Evolutionary conservation across 1,139 yeast genomes (phyloP), one percentile per base, ranked within the genome.

Genomic region (Yamadazyma dushanensis): DNA sequence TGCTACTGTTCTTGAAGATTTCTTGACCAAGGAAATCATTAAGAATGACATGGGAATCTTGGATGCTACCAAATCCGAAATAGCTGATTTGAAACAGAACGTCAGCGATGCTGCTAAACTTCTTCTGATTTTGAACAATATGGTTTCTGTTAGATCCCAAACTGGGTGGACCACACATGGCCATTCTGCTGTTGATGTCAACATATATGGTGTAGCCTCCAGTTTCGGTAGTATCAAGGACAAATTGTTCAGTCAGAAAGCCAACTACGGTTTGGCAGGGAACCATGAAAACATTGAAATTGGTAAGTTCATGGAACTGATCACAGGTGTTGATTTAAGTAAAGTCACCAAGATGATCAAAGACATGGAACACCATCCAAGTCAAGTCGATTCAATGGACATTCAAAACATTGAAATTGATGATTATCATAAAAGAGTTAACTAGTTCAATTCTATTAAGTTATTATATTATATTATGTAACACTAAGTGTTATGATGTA

Each of bases 81-180:
- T 83, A 16, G 43, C 58, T 2, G 44, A 39, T 16, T 49, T 73
- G 34, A 37, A 57, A 41, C 40, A 47, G 15, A 61, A 65, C 26
- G 49, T 82, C 38, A 74, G 56, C 16, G 45, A 48, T 35, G 43
- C 46, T 20, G 41, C 38, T n/a, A 43, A 46, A 14, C 48, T 65
- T 35, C 48, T 61, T 39, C 61, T 62, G 37, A 49, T 53, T 10
- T 56, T 69, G 44, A 80, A 82, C 50, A 66, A 78, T 38, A 72
- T 86, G 74, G 75, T 85, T 6, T 78, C 89, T 2, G 49, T 60
- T 9, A 73, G 94, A 42, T 85, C 95, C 0, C 81, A 80, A 53
- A 76, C 86, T 22, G 94, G 95, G 5, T 88, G 95, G 95, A 70
- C 92, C 7, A 86, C 96, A 0, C 89, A 83, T 49, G 95, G 95